Percentiles rank a stretch among this genome's conserved stretches.
Conservation (phyloP, 768 basidiomycete genomes). For the Leccinum uliginosum region DNA sequence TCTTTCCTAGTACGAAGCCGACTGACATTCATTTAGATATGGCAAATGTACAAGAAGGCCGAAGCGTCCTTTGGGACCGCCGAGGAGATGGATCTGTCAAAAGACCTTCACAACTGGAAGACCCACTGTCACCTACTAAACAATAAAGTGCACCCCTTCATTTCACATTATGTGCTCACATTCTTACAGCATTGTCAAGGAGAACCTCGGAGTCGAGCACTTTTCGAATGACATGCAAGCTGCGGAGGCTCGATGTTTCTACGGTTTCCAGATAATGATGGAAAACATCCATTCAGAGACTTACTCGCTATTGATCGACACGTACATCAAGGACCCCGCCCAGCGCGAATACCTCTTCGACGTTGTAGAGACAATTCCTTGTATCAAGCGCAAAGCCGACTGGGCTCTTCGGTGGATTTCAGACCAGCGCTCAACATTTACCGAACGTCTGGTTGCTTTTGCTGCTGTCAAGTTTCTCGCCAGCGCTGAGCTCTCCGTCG, state of each 20-base stretch:
- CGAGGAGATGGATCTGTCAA: conserved; percentile 82
- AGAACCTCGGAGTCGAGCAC: conserved; percentile 90
- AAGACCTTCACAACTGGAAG: neutral
- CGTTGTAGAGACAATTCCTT: conserved; percentile 84
- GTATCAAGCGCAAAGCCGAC: conserved; percentile 89
- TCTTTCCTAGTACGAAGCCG: neutral
- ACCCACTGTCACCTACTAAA: neutral
- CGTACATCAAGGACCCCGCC: conserved; percentile 79
- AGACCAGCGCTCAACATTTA: conserved; percentile 76
- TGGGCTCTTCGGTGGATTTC: conserved; percentile 91
- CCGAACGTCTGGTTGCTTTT: conserved; percentile 86
- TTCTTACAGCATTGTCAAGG: conserved; percentile 98
- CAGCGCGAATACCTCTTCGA: conserved; percentile 83
- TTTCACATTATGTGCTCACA: conserved; percentile 89
- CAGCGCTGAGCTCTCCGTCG: conserved; percentile 76
- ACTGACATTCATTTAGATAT: conserved; percentile 54
- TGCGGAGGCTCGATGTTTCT: conserved; percentile 93
- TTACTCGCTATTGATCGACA: conserved; percentile 94
- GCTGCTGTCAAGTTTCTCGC: conserved; percentile 86
- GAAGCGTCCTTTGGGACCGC: conserved; percentile 92
- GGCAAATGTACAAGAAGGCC: conserved; percentile 93
- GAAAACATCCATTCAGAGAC: conserved; percentile 97
- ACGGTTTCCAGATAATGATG: conserved; percentile 99
- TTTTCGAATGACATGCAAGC: conserved; percentile 91
- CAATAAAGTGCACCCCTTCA: conserved; percentile 68